These are phyloP conservation scores for Phoma herbarum DNA, from an alignment of 2,329 filamentous ascomycete species.

Conservation along the genomic window DNA sequence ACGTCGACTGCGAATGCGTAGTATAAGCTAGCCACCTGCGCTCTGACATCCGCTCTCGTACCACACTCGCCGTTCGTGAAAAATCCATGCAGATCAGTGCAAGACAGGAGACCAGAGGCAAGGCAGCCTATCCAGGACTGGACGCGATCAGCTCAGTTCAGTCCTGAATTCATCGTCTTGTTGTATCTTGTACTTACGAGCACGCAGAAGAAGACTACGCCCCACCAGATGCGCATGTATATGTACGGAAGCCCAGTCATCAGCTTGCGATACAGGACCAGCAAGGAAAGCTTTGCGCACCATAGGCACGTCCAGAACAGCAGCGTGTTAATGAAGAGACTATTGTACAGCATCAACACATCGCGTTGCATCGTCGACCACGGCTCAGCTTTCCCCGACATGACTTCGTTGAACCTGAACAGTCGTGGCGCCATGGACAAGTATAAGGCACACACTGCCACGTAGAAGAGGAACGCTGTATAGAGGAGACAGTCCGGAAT, in stretches of 20 bases:
- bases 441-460: constrained; percentile 1
- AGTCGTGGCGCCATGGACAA: constrained; percentile 5
- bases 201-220: not conserved
- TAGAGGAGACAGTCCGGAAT: constrained; percentile 1
- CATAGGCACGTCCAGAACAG: not conserved
- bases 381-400: constrained; percentile 1
- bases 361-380: constrained; percentile 7
- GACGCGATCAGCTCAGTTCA: not conserved
- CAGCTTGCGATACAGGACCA: not conserved
- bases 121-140: not conserved
- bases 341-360: not conserved
- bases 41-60: not conserved
- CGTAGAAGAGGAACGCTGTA: not conserved
- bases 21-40: not conserved
- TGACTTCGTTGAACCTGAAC: constrained; percentile 4
- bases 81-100: not conserved
- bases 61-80: not conserved
- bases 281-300: not conserved
- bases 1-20: not conserved
- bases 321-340: not conserved
- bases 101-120: not conserved
- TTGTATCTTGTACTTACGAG: not conserved
- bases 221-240: not conserved
- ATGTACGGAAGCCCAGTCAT: not conserved
- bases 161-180: not conserved